A percentile compares a stretch with the other conserved stretches of the same genome.
These are phyloP conservation scores for Epipyxis sp. DNA, from an alignment of 108 stramenopile species.

Conservation along the genomic window DNA sequence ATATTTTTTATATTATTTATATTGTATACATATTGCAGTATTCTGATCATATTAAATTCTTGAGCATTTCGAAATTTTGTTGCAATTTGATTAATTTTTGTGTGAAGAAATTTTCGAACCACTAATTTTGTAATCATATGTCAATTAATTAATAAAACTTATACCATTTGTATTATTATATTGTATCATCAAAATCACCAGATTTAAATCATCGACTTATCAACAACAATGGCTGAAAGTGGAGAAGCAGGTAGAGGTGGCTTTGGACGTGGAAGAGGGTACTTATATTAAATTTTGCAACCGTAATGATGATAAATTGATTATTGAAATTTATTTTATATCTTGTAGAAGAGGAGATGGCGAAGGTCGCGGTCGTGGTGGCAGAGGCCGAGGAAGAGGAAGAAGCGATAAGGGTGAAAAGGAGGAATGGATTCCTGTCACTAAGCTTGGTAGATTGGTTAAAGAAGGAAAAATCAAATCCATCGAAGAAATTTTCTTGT, in stretches of 20 bases:
- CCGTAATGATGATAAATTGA: not conserved
- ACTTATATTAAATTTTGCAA: not conserved
- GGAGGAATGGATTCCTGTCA: conserved; percentile 77
- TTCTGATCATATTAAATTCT: no score
- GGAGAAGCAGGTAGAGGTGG: not conserved
- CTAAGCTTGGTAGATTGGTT: conserved; percentile 99
- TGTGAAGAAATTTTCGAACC: no score
- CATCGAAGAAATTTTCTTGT: conserved; percentile 99
- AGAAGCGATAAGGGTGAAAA: conserved; percentile 11
- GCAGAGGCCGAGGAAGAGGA: not conserved
- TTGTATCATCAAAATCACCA: no score
- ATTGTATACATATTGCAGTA: no score
- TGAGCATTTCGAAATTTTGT: no score
- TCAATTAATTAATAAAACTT: no score
- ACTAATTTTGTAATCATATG: no score
- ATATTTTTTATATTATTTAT: no score
- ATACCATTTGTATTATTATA: no score
- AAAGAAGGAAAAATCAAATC: conserved; percentile 97
- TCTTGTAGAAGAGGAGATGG: not conserved
- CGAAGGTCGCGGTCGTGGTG: not conserved
- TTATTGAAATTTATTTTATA: not conserved
- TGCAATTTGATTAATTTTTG: no score
- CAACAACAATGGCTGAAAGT: not conserved
- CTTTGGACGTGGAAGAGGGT: not conserved
- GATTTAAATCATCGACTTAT: not conserved